These are phyloP conservation scores for Phyllosticta ampelicida DNA, from an alignment of 2,329 filamentous ascomycete genomes.

Conservation along the genomic window DNA sequence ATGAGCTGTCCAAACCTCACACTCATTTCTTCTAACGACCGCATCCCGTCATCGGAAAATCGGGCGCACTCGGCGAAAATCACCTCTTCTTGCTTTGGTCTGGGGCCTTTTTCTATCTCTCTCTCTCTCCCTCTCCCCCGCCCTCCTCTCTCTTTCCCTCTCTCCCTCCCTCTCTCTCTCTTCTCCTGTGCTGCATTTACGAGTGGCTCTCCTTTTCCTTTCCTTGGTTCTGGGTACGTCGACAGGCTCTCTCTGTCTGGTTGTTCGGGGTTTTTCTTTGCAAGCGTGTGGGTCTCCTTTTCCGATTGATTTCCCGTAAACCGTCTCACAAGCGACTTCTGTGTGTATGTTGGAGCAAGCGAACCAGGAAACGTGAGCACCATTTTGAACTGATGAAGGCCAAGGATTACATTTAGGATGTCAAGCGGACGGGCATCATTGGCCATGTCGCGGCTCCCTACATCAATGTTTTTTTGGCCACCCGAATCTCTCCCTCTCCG, in stretches of 20 bases:
- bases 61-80: constrained; percentile 31
- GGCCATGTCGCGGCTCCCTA: constrained; percentile 5
- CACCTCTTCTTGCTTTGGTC: constrained; percentile 13
- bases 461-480: constrained; percentile 5
- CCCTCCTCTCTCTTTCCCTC: too few relatives aligned
- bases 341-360: constrained; percentile 9
- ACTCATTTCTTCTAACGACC: constrained; percentile 93
- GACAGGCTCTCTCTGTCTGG: constrained; percentile 6
- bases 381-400: not conserved
- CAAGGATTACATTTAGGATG: not conserved
- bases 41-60: constrained; percentile 29
- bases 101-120: constrained; percentile 20
- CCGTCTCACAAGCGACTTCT: constrained; percentile 8
- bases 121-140: too few relatives aligned
- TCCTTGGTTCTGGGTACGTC: constrained; percentile 30
- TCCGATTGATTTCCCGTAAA: not conserved
- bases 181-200: constrained; percentile 27
- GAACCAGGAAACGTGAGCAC: constrained; percentile 3
- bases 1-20: constrained; percentile 97
- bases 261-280: constrained; percentile 5
- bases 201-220: constrained; percentile 28
- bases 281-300: constrained; percentile 7
- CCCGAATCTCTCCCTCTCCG: constrained; percentile 5
- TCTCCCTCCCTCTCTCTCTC: too few relatives aligned
- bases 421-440: constrained; percentile 1